Conservation (phyloP, 805 yeast genomes). For the Candida dajiaensis region DNA sequence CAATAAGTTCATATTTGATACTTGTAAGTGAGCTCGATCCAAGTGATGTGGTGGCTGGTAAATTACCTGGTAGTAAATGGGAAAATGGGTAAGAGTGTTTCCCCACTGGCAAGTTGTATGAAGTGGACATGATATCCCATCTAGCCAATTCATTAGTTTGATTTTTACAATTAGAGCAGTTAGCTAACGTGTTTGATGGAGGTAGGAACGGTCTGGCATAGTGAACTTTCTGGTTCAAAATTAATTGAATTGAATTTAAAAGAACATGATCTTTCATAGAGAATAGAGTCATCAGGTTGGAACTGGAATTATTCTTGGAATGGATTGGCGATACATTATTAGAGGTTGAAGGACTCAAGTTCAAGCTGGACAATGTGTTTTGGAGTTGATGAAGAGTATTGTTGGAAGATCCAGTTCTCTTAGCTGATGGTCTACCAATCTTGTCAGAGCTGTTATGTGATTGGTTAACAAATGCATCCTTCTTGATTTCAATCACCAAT, state of each 20-base stretch:
- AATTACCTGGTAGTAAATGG: conserved; percentile 77
- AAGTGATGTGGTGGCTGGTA: conserved; percentile 68
- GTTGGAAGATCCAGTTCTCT: conserved; percentile 13
- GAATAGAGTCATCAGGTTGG: conserved; percentile 22
- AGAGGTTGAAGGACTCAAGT: conserved; percentile 22
- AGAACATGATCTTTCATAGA: conserved; percentile 38
- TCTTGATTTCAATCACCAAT: conserved; percentile 49
- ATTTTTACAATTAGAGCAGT: conserved; percentile 54
- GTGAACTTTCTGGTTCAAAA: conserved; percentile 65
- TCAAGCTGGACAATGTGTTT: conserved; percentile 21
- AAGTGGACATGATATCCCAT: conserved; percentile 76
- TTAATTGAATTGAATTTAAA: conserved; percentile 53
- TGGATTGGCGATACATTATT: conserved; percentile 16
- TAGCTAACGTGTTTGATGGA: conserved; percentile 39
- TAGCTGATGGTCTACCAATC: conserved; percentile 17
- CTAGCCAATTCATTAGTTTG: conserved; percentile 61
- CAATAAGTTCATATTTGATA: conserved; percentile 73
- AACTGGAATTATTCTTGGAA: conserved; percentile 17
- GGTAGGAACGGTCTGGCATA: conserved; percentile 64
- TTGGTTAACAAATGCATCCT: conserved; percentile 15
- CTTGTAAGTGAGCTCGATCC: conserved; percentile 47
- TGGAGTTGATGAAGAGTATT: conserved; percentile 16
- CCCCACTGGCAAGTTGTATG: conserved; percentile 56
- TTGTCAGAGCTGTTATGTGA: neutral
- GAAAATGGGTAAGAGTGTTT: conserved; percentile 89